Evolutionary conservation across 179 eudicot species (phyloP).

Genomic region (Silene vulgaris): DNA sequence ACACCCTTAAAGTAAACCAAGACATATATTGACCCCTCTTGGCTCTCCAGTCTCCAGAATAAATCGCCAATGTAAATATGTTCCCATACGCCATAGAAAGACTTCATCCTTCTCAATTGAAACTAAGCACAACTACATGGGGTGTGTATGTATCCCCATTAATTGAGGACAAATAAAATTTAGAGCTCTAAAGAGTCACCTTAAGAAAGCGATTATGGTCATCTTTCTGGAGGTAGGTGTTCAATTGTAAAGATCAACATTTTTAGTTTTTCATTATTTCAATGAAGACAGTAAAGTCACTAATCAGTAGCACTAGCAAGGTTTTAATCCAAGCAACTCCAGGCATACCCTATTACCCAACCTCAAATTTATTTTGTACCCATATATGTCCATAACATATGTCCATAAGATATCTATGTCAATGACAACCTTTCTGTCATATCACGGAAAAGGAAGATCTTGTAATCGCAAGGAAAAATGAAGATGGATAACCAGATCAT

Average conservation of each 20-base stretch:
- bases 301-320: not conserved
- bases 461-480: constrained; percentile 15
- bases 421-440: constrained; percentile 18
- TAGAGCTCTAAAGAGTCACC: too few species aligned
- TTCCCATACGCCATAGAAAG: not conserved
- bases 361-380: not conserved
- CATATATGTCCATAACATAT: constrained; percentile 16
- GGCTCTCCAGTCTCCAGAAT: constrained; percentile 1
- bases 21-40: not conserved
- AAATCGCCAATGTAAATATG: not conserved
- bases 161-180: too few species aligned
- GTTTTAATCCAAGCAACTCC: not conserved
- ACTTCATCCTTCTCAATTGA: too few species aligned
- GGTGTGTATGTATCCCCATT: too few species aligned
- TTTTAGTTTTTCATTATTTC: too few species aligned
- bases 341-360: too few species aligned
- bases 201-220: too few species aligned
- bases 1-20: not conserved
- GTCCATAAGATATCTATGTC: not conserved
- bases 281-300: too few species aligned
- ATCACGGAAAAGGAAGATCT: constrained; percentile 14
- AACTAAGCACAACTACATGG: too few species aligned
- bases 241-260: too few species aligned
- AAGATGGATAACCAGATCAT: constrained; percentile 12
- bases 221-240: too few species aligned